phyloP scores from a whole-genome alignment of 306 rosid genomes.

The Lagenaria siceraria region DNA sequence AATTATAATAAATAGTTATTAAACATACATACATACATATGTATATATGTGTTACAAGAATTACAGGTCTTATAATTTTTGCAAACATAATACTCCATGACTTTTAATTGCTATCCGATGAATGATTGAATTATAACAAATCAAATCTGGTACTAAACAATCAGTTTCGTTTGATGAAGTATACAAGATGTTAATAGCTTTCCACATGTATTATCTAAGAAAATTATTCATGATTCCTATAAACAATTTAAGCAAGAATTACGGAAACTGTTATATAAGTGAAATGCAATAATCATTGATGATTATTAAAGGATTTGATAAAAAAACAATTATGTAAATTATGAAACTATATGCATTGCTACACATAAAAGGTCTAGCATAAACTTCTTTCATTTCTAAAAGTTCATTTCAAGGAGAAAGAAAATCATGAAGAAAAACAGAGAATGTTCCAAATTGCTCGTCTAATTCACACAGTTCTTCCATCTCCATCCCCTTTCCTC shows the following conservation, averaged over 20 bases:
- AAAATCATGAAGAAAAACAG: background rate
- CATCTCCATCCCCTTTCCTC: background rate
- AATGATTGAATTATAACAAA: background rate
- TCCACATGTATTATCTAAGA: background rate
- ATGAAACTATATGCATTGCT: background rate
- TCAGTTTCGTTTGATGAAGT: background rate
- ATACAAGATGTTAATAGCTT: background rate
- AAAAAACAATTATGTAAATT: background rate
- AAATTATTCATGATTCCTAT: background rate
- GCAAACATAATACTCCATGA: no score
- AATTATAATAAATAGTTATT: background rate
- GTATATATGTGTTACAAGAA: no score
- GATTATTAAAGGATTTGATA: background rate
- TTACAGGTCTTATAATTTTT: no score
- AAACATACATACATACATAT: no score
- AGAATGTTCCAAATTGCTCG: background rate
- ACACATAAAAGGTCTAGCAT: background rate
- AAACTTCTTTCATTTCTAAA: background rate
- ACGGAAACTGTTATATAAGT: background rate
- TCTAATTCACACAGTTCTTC: background rate
- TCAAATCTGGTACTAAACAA: background rate
- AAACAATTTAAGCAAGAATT: background rate
- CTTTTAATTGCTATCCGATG: background rate
- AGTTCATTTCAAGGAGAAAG: background rate
- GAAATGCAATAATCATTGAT: background rate